Percentiles rank a stretch among this genome's conserved stretches.
phyloP scores from a whole-genome alignment of 2,329 filamentous ascomycete genomes.

The Clathrospora elynae region DNA sequence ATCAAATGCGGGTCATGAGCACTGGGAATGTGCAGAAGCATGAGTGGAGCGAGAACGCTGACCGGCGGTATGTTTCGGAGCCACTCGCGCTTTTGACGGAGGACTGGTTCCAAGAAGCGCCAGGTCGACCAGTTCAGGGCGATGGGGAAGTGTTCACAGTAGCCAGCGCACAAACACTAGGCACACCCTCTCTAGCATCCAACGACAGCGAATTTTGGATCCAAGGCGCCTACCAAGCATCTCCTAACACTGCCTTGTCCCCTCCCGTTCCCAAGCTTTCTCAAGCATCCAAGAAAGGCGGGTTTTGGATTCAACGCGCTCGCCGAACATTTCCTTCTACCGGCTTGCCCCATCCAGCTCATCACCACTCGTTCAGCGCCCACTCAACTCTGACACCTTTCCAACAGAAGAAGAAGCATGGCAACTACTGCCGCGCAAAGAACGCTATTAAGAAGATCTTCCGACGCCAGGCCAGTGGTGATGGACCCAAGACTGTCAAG shows the following conservation, averaged over 20 bases:
- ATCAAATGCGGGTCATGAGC: neutral
- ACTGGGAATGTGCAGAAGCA: slow-evolving; percentile 1
- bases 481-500: neutral
- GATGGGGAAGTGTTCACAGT: neutral
- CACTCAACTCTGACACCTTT: neutral
- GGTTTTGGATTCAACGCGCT: no score
- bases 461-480: neutral
- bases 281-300: no score
- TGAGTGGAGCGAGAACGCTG: slow-evolving; percentile 5
- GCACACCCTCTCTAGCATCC: no score
- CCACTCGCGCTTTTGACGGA: no score
- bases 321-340: no score
- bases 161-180: slow-evolving; percentile 3
- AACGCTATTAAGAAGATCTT: neutral
- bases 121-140: no score
- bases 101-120: no score
- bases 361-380: neutral
- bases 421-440: slow-evolving; percentile 5
- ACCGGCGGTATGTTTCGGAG: no score
- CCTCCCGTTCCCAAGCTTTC: no score
- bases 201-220: no score
- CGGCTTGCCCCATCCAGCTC: neutral
- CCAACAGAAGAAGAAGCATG: slow-evolving; percentile 1
- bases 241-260: no score
- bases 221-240: no score